phyloP scores from a whole-genome alignment of 805 yeast species.

The Hanseniaspora valbyensis region DNA sequence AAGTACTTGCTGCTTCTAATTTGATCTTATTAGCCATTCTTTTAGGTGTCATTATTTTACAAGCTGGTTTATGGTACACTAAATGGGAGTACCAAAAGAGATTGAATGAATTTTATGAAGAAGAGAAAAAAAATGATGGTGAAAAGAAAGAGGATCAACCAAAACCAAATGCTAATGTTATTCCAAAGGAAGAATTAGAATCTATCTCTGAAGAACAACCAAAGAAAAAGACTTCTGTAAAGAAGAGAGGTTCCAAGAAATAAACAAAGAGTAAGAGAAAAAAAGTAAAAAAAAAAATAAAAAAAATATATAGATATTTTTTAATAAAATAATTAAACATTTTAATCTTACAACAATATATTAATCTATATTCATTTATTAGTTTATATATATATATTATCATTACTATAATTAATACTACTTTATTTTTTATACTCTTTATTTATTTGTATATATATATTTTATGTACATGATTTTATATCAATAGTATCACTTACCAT shows the following conservation, averaged over 20 bases:
- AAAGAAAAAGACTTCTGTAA: neutral
- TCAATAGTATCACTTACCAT: slow-evolving; percentile 33
- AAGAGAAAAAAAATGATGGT: slow-evolving; percentile 23
- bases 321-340: neutral
- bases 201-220: slow-evolving; percentile 10
- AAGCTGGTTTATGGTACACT: slow-evolving; percentile 83
- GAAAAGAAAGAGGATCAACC: neutral
- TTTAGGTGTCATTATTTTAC: slow-evolving; percentile 71
- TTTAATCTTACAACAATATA: too few relatives aligned
- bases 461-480: neutral
- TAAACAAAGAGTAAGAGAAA: slow-evolving; percentile 12
- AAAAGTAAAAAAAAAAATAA: slow-evolving; percentile 8
- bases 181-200: slow-evolving; percentile 8
- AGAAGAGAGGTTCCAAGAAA: neutral
- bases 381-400: neutral
- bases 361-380: slow-evolving; percentile 15
- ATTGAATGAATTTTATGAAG: slow-evolving; percentile 27
- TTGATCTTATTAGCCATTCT: slow-evolving; percentile 61
- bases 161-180: neutral
- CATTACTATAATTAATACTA: neutral
- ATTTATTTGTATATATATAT: slow-evolving; percentile 13
- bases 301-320: slow-evolving; percentile 15
- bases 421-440: neutral
- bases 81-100: slow-evolving; percentile 43
- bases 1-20: slow-evolving; percentile 84